Evolutionary conservation across 805 yeast species (phyloP).

Genomic region (Yarrowia deformans): DNA sequence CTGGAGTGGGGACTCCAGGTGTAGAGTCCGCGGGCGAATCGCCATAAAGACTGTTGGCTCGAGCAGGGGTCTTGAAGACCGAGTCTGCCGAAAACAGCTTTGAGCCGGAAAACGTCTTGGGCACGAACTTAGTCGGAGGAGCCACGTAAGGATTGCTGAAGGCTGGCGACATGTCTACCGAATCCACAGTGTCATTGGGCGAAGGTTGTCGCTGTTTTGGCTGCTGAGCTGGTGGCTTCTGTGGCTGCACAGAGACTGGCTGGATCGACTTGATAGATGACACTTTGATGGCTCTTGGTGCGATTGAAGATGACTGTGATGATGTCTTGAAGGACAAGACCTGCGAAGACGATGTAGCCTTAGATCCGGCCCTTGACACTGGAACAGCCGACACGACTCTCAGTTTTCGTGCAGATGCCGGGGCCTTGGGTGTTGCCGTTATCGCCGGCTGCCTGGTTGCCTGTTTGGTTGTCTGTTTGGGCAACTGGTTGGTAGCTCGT

Average conservation of each 20-base stretch:
- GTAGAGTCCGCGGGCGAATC: not conserved
- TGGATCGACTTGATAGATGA: constrained; percentile 10
- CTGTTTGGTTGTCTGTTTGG: not conserved
- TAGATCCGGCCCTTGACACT: not conserved
- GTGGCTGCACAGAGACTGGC: not conserved
- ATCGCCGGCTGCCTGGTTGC: not conserved
- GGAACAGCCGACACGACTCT: constrained; percentile 4
- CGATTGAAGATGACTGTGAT: not conserved
- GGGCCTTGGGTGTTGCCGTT: not conserved
- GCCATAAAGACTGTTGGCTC: not conserved
- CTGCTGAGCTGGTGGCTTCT: not conserved
- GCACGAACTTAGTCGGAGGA: constrained; percentile 14
- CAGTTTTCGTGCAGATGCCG: not conserved
- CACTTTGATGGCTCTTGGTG: not conserved
- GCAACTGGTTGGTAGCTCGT: not conserved
- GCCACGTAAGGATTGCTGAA: constrained; percentile 14
- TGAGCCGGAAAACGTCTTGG: not conserved
- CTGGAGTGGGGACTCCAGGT: not conserved
- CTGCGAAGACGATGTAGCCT: not conserved
- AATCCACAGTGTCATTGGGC: constrained; percentile 1
- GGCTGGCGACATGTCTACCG: constrained; percentile 8
- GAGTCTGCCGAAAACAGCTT: not conserved
- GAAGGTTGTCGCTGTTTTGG: not conserved
- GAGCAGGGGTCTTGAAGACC: constrained; percentile 10
- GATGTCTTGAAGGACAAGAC: not conserved